Conservation (phyloP, 1,139 yeast species). For the Blastobotrys elegans region DNA sequence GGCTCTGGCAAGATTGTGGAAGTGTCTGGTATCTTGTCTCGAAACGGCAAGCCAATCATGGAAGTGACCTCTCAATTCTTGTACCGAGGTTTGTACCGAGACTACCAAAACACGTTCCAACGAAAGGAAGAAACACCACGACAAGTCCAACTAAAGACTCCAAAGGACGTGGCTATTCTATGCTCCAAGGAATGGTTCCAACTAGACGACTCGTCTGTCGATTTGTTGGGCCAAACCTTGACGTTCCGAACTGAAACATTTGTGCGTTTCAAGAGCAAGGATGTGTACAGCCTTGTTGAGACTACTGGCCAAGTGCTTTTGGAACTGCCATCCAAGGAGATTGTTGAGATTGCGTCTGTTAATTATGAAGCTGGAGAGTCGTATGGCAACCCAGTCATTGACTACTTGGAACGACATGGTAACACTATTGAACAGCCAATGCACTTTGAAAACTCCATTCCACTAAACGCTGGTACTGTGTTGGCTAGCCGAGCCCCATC, state of each 20-base stretch:
- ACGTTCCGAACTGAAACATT: constrained; percentile 88
- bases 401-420: constrained; percentile 88
- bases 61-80: constrained; percentile 94
- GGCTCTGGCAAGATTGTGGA: constrained; percentile 94
- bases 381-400: constrained; percentile 96
- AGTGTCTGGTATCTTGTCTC: constrained; percentile 83
- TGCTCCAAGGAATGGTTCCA: constrained; percentile 98
- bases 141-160: constrained; percentile 63
- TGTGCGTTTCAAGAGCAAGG: constrained; percentile 71
- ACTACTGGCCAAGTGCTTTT: constrained; percentile 82
- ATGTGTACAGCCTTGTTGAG: constrained; percentile 70
- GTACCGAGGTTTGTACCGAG: constrained; percentile 87
- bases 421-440: constrained; percentile 92
- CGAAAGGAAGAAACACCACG: constrained; percentile 83
- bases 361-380: constrained; percentile 89
- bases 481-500: constrained; percentile 72
- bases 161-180: constrained; percentile 90
- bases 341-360: constrained; percentile 80
- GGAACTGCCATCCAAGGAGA: constrained; percentile 91
- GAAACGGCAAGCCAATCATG: constrained; percentile 77
- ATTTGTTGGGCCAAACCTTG: constrained; percentile 71
- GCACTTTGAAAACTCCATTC: constrained; percentile 83
- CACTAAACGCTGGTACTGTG: constrained; percentile 73
- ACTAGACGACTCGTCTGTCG: constrained; percentile 59
- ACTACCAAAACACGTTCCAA: constrained; percentile 89